Evolutionary conservation across 192 early-diverging fungal species (phyloP).

Genomic region (Chytriomyces sp.): DNA sequence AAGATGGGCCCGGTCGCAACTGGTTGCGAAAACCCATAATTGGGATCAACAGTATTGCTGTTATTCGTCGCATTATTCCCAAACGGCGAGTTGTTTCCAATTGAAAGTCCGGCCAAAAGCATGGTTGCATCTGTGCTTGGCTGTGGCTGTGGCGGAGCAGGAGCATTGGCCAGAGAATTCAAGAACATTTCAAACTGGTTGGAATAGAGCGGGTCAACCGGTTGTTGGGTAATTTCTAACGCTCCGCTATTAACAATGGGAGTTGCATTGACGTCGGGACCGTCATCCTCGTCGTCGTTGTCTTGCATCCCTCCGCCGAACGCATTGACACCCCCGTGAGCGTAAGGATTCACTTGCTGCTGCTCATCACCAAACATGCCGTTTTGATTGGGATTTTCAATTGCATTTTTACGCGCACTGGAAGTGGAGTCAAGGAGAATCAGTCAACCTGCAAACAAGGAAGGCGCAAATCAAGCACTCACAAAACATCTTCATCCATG

Average conservation of each 20-base stretch:
- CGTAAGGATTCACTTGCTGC: slow-evolving; percentile 17
- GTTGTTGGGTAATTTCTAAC: neutral
- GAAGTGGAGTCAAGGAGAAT: neutral
- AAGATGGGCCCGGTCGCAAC: slow-evolving; percentile 1
- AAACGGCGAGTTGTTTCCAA: neutral
- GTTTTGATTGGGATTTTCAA: neutral
- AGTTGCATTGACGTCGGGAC: neutral
- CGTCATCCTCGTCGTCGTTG: slow-evolving; percentile 9
- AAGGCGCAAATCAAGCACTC: neutral
- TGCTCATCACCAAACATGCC: slow-evolving; percentile 32
- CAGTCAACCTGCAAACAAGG: neutral
- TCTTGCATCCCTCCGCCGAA: neutral
- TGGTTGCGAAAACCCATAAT: slow-evolving; percentile 5
- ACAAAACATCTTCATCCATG: slow-evolving; percentile 53
- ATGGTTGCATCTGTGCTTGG: neutral
- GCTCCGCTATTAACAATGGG: neutral
- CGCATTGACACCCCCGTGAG: neutral
- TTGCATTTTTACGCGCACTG: neutral
- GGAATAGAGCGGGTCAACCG: slow-evolving; percentile 5
- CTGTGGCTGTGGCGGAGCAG: neutral
- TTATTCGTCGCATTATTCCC: too few relatives aligned
- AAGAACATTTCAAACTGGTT: slow-evolving; percentile 33
- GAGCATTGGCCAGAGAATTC: slow-evolving; percentile 16
- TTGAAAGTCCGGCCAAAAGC: neutral
- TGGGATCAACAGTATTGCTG: neutral